These are phyloP conservation scores for Candida palmyrensis DNA, from an alignment of 805 yeast genomes.

Conservation along the genomic window DNA sequence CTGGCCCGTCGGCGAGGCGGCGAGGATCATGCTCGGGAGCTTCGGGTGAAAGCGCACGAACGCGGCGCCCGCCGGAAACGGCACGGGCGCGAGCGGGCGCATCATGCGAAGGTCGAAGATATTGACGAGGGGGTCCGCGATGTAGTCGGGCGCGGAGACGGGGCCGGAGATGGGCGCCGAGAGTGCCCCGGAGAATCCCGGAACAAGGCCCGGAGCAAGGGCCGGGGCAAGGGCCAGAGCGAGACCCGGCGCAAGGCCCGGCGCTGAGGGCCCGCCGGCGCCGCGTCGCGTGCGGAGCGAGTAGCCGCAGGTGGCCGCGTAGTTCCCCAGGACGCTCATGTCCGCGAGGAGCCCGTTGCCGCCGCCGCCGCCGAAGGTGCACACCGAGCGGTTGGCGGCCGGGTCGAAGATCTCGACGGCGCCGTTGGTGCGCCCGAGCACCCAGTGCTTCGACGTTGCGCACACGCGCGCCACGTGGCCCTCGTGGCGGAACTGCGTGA, in stretches of 20 bases:
- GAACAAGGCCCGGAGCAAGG: no score
- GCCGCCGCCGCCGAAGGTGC: slow-evolving; percentile 46
- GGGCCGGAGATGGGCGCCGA: no score
- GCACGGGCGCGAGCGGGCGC: slow-evolving; percentile 69
- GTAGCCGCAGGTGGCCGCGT: slow-evolving; percentile 77
- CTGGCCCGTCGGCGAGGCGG: slow-evolving; percentile 75
- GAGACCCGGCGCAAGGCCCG: no score
- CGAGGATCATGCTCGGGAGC: slow-evolving; percentile 67
- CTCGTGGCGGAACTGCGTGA: slow-evolving; percentile 22
- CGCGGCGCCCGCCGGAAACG: slow-evolving; percentile 88
- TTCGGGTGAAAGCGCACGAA: slow-evolving; percentile 84
- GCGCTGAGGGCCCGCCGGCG: slow-evolving; percentile 1
- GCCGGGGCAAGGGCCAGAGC: no score
- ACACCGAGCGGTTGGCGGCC: slow-evolving; percentile 38
- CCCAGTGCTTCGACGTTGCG: slow-evolving; percentile 42
- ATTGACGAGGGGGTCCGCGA: slow-evolving; percentile 74
- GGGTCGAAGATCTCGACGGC: slow-evolving; percentile 63
- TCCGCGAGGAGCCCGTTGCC: slow-evolving; percentile 61
- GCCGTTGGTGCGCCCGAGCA: slow-evolving; percentile 58
- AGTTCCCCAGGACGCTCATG: slow-evolving; percentile 59
- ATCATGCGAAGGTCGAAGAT: slow-evolving; percentile 74
- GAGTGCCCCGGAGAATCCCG: no score
- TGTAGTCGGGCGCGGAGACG: slow-evolving; percentile 30
- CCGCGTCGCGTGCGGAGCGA: slow-evolving; percentile 41
- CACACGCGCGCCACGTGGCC: slow-evolving; percentile 45